These are phyloP conservation scores for Picea sitchensis DNA, from an alignment of 75 land plant genomes.

Conservation along the genomic window DNA sequence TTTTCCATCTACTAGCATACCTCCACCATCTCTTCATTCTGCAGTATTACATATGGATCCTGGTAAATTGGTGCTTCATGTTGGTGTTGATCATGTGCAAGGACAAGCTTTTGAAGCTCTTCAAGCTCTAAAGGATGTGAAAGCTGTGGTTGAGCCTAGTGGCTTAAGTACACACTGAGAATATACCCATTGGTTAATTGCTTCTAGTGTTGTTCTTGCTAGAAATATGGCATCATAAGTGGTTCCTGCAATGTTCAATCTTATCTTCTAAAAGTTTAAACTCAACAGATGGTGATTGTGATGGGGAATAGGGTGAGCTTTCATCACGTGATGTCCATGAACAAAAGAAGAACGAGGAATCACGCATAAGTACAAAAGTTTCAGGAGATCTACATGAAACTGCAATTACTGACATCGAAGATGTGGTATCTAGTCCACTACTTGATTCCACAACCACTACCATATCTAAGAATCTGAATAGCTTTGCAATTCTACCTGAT, in stretches of 20 bases:
- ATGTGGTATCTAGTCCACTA: not conserved
- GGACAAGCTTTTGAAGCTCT: too few species aligned
- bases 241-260: slow-evolving; percentile 87
- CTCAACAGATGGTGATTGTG: slow-evolving; percentile 7
- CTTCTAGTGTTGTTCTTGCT: slow-evolving; percentile 73
- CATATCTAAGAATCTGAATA: not conserved
- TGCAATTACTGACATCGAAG: not conserved
- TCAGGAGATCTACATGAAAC: slow-evolving; percentile 1
- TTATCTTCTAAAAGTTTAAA: slow-evolving; percentile 15
- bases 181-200: slow-evolving; percentile 96
- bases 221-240: slow-evolving; percentile 80
- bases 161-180: slow-evolving; percentile 85
- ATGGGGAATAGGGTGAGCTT: not conserved
- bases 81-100: too few species aligned
- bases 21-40: slow-evolving; percentile 56
- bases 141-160: slow-evolving; percentile 64
- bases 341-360: slow-evolving; percentile 7
- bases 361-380: not conserved
- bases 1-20: slow-evolving; percentile 47
- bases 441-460: not conserved
- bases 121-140: slow-evolving; percentile 52
- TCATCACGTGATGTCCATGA: not conserved
- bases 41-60: too few species aligned
- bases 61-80: too few species aligned
- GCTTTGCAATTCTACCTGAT: too few species aligned